Conservation (phyloP, 2,329 filamentous ascomycete genomes). For the Colletotrichum tanaceti region DNA sequence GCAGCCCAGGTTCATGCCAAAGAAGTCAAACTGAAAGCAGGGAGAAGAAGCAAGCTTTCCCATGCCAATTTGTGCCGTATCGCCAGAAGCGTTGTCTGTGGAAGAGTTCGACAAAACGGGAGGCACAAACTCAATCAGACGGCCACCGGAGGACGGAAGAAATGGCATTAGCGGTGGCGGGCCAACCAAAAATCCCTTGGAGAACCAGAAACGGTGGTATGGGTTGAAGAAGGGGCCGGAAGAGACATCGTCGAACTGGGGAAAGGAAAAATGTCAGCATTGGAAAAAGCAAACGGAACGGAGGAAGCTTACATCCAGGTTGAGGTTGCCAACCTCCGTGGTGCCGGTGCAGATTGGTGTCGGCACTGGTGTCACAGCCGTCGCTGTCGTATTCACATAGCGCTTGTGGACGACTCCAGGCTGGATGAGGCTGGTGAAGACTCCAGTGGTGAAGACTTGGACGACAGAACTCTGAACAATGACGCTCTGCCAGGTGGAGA, state of each 20-base stretch:
- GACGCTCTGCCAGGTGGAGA: conserved; percentile 44
- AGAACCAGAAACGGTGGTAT: conserved; percentile 55
- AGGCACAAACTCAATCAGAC: conserved; percentile 55
- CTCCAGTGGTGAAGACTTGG: conserved; percentile 15
- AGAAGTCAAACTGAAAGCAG: conserved; percentile 56
- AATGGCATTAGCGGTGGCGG: conserved; percentile 51
- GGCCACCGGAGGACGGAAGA: conserved; percentile 53
- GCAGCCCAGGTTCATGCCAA: conserved; percentile 54
- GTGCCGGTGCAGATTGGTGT: conserved; percentile 40
- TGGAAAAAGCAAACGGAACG: conserved; percentile 37
- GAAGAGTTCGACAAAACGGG: conserved; percentile 47
- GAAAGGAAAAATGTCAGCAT: background rate
- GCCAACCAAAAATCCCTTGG: conserved; percentile 54
- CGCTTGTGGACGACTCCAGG: conserved; percentile 18
- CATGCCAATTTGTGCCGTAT: conserved; percentile 55
- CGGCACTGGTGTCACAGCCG: conserved; percentile 28
- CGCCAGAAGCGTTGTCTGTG: conserved; percentile 45
- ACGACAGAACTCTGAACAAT: conserved; percentile 28
- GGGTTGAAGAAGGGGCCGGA: conserved; percentile 55
- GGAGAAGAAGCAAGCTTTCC: conserved; percentile 51
- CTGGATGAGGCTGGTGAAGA: conserved; percentile 15
- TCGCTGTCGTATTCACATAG: conserved; percentile 19
- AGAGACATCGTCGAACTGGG: conserved; percentile 53
- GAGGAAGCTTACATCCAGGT: conserved; percentile 51
- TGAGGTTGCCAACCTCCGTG: conserved; percentile 51